Conservation (phyloP, 2,329 filamentous ascomycete species). For the Verticillium nonalfalfae region DNA sequence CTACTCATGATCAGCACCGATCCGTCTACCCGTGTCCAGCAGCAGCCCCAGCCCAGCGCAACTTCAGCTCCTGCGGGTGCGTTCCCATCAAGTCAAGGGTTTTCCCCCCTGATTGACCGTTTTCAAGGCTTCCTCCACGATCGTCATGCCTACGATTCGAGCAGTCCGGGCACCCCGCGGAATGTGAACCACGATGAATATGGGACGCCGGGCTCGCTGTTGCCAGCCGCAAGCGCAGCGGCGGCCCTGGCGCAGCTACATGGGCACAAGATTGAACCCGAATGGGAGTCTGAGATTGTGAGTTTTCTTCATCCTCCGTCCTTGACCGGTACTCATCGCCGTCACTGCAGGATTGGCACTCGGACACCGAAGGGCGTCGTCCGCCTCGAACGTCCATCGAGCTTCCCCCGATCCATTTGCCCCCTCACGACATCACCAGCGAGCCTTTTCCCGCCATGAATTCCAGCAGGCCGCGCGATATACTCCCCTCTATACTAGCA, state of each 20-base stretch:
- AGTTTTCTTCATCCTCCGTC: conserved; percentile 22
- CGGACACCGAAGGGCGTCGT: conserved; percentile 61
- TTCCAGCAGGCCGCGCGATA: conserved; percentile 58
- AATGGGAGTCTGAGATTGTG: conserved; percentile 75
- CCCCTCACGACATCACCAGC: conserved; percentile 59
- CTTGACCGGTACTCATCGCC: conserved; percentile 6
- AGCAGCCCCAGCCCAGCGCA: conserved; percentile 20
- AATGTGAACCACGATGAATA: conserved; percentile 63
- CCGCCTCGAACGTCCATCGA: conserved; percentile 64
- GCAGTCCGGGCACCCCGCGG: conserved; percentile 62
- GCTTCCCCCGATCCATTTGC: conserved; percentile 59
- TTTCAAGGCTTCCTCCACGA: conserved; percentile 50
- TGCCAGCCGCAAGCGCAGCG: conserved; percentile 70
- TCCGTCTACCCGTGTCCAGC: conserved; percentile 62
- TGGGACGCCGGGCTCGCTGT: conserved; percentile 39
- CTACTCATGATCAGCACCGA: conserved; percentile 91
- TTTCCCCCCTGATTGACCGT: conserved; percentile 14
- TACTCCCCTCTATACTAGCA: conserved; percentile 75
- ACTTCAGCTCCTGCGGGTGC: conserved; percentile 11
- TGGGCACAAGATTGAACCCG: conserved; percentile 67
- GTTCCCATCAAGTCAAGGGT: conserved; percentile 12
- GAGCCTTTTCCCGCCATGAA: conserved; percentile 63
- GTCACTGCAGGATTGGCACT: conserved; percentile 57
- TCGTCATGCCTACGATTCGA: conserved; percentile 59
- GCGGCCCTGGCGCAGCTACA: conserved; percentile 80